Evolutionary conservation across 129 eudicot genomes (phyloP).

Genomic region (Dittrichia graveolens): DNA sequence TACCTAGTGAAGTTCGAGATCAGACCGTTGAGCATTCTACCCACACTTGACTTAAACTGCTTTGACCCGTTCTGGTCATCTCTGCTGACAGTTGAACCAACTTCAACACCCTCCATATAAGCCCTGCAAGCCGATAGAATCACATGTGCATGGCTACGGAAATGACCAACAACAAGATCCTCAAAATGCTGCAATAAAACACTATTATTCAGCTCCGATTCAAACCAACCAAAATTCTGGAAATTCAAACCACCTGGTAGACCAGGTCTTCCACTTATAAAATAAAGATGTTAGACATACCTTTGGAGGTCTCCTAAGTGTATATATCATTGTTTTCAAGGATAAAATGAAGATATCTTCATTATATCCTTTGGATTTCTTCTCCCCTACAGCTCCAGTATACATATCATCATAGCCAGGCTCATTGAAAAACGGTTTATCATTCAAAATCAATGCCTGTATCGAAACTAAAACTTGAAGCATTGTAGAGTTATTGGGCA

Average conservation of each 20-base stretch:
- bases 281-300: conserved; percentile 18
- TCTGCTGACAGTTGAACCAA: conserved; percentile 50
- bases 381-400: conserved; percentile 41
- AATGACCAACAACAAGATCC: conserved; percentile 81
- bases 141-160: conserved; percentile 54
- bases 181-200: conserved; percentile 63
- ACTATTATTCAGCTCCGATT: not conserved
- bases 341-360: conserved; percentile 51
- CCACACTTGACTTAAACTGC: conserved; percentile 37
- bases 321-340: conserved; percentile 65
- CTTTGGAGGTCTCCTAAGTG: conserved; percentile 67
- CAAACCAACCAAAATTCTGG: not conserved
- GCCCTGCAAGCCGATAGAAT: conserved; percentile 68
- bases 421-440: conserved; percentile 60
- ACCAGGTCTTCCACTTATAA: not conserved
- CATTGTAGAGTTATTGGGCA: conserved; percentile 64
- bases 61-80: conserved; percentile 38
- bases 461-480: conserved; percentile 69
- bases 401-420: conserved; percentile 53
- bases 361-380: conserved; percentile 45
- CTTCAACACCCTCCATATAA: conserved; percentile 66
- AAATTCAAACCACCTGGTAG: not conserved
- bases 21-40: conserved; percentile 48
- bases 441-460: conserved; percentile 63
- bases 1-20: conserved; percentile 41